Evolutionary conservation across 2,329 filamentous ascomycete genomes (phyloP), one percentile per base, ranked within the genome.

Genomic region (Colletotrichum scovillei): DNA sequence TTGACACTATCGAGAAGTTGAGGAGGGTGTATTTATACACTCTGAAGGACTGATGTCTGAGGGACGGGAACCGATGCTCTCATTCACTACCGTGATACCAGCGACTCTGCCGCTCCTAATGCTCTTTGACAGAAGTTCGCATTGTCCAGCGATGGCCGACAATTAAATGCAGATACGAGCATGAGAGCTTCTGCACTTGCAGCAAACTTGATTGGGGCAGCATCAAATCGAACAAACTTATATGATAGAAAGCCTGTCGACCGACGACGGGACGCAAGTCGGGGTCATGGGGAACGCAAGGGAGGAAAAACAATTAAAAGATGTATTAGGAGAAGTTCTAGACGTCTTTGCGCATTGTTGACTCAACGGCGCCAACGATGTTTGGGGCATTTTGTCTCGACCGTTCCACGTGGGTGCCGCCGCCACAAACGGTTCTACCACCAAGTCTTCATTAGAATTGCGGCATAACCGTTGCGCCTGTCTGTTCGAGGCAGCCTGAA

Each of bases 351-450:
- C 28, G 28, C 46, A 26, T 38, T 28, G 16, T 26, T 57, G 24
- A 2, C 42, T 19, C 16, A 55, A 70, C 55, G 67, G 63, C 42
- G 67, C 55, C 42, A 53, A 58, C 62, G 55, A 22, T 59, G n/a
- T 71, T 46, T 49, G 56, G 46, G 32, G 24, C 9, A 32, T 35
- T 11, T 26, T 53, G 32, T 60, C 30, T 60, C 11, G 63, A 24
- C 9, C 9, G 52, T 46, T 14, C 68, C 68, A 71, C 63, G 68
- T 71, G 68, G 22, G 7, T 55, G 64, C 16, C 42, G 35, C 14
- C 64, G 63, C 67, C 67, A 59, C 62, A 19, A 30, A 56, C 53
- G 60, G 56, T 12, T 28, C 28, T 35, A 32, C 19, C 32, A 24
- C 24, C 14, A 24, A 24, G 28, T 30, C 16, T n/a, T 9, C 42